phyloP scores from a whole-genome alignment of 1,139 yeast genomes.

The Magnusiomyces ingens region DNA sequence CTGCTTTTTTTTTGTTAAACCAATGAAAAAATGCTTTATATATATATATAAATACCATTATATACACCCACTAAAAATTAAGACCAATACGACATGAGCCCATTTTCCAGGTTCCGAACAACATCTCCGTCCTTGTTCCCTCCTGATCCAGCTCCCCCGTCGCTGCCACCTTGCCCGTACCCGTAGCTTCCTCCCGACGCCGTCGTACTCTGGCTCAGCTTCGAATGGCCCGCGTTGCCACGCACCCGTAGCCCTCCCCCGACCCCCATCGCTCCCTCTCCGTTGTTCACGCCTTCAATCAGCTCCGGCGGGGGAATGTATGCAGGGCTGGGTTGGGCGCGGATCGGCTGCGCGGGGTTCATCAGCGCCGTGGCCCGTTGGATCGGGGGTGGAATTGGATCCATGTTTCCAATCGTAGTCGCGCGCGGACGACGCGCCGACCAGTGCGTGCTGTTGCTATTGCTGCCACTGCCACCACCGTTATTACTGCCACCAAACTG shows the following conservation, averaged over 20 bases:
- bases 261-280: constrained; percentile 11
- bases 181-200: constrained; percentile 5
- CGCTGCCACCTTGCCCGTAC: constrained; percentile 4
- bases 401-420: constrained; percentile 38
- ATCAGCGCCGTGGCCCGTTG: constrained; percentile 39
- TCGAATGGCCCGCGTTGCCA: background rate
- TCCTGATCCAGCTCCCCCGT: background rate
- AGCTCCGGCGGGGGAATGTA: constrained; percentile 38
- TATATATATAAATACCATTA: background rate
- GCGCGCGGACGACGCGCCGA: constrained; percentile 33
- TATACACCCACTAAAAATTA: background rate
- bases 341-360: constrained; percentile 34
- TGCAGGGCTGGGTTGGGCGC: constrained; percentile 38
- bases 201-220: no score
- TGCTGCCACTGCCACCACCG: constrained; percentile 8
- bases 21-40: no score
- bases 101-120: constrained; percentile 30
- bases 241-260: constrained; percentile 5
- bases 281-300: constrained; percentile 14
- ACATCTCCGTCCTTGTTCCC: constrained; percentile 23
- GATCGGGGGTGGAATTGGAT: constrained; percentile 36
- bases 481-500: background rate
- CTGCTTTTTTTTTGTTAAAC: no score
- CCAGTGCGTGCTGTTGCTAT: constrained; percentile 13
- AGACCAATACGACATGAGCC: constrained; percentile 21